Evolutionary conservation across 1,284 basidiomycete genomes (phyloP), one percentile per base, ranked within the genome.

Genomic region (Volvariella surrecta): DNA sequence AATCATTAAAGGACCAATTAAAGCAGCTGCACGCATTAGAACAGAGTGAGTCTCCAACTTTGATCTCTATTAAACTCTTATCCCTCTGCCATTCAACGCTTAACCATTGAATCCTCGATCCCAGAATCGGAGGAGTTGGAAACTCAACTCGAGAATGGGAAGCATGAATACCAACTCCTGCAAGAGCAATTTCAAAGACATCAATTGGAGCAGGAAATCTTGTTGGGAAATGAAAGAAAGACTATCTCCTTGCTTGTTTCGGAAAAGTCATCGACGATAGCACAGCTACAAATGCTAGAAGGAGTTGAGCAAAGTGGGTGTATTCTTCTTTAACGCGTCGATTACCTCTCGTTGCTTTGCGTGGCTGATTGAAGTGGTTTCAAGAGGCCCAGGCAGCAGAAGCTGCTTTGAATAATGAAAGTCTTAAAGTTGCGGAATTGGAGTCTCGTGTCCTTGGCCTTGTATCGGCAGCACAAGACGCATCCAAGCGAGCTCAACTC

Each of bases 221-320:
- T 60, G 24, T 58, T 71, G 22, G 64, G 73, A 52, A 81, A 71
- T 51, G 77, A 79, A 50, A 74, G 74, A 48, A 74, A 76, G 50
- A 80, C 79, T 0, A 82, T 88, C 42, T 67, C 77, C 28, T 55
- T 79, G 18, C 65, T 88, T 4, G 82, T 87, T 22, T 73, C 77
- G 2, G 83, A 87, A 56, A 87, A 85, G 58, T 71, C 74, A 9
- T 68, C 73, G 7, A 62, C 87, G 24, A 63, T 64, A 15, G 58
- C 72, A 11, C 72, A 79, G 22, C 54, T 82, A 22, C 70, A 79
- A 49, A 69, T 68, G 38, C 50, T 76, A 35, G 68, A 73, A 42
- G 67, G 61, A 35, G 54, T 69, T 10, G 74, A 80, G 52, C 60
- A 66, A 28, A 67, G 81, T 84, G 57, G n/a, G 34, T 35, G 18